These are phyloP conservation scores for Malassezia slooffiae DNA, from an alignment of 1,284 basidiomycete species.

Conservation along the genomic window DNA sequence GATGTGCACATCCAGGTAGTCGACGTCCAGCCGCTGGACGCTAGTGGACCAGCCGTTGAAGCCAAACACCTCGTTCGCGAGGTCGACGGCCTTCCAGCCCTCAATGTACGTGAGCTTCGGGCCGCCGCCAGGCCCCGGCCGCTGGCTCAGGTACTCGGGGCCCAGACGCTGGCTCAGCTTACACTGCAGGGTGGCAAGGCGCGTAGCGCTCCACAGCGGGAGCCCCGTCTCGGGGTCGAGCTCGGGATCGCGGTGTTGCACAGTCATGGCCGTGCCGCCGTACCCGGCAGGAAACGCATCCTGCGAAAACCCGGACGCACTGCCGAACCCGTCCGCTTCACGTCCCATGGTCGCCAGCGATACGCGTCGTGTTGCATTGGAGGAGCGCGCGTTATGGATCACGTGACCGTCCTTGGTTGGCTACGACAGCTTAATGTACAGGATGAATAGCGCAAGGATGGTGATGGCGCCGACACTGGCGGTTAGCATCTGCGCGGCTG, in stretches of 20 bases:
- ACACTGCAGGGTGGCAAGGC: conserved; percentile 61
- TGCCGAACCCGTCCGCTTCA: neutral
- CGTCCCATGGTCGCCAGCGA: neutral
- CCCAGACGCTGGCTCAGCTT: conserved; percentile 79
- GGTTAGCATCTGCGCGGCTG: neutral
- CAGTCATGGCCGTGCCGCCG: conserved; percentile 1
- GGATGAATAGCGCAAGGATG: conserved; percentile 59
- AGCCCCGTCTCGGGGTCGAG: conserved; percentile 8
- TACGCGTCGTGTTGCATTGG: conserved; percentile 1
- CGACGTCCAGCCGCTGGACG: conserved; percentile 64
- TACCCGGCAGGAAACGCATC: conserved; percentile 8
- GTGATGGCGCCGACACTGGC: conserved; percentile 33
- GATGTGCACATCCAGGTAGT: conserved; percentile 53
- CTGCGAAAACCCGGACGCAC: neutral
- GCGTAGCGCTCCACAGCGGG: conserved; percentile 22
- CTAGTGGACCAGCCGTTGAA: conserved; percentile 94
- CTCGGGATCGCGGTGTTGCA: neutral
- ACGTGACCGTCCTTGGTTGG: too few species aligned
- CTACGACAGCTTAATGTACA: conserved; percentile 75
- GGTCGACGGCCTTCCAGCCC: conserved; percentile 64
- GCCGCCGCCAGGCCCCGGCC: conserved; percentile 66
- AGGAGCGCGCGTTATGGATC: too few species aligned
- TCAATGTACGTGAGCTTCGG: conserved; percentile 82
- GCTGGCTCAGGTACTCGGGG: conserved; percentile 78
- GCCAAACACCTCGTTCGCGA: conserved; percentile 96